Evolutionary conservation across 2,329 filamentous ascomycete genomes (phyloP).

Genomic region (Talaromyces sp.): DNA sequence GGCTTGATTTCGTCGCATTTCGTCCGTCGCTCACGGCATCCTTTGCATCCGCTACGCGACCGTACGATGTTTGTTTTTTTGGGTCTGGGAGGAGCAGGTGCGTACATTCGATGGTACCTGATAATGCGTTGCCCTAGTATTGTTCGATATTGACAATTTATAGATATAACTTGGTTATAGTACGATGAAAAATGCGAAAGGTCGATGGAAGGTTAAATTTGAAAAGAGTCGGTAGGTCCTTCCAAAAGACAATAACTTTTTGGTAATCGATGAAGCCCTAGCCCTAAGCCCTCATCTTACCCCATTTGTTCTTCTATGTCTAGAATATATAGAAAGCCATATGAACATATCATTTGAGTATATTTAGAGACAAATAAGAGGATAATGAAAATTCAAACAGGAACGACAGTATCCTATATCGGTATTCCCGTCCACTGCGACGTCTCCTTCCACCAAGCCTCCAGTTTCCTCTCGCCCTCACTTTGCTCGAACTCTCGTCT

Average conservation of each 20-base stretch:
- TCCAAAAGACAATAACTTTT: neutral
- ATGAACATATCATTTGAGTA: neutral
- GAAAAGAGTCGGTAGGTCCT: neutral
- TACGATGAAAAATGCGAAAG: neutral
- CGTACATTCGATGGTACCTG: neutral
- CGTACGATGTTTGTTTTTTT: constrained; percentile 15
- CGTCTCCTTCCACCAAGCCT: constrained; percentile 35
- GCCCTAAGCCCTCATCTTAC: neutral
- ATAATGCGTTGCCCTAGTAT: neutral
- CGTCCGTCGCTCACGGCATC: neutral
- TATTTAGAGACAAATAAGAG: neutral
- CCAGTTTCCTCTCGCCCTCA: constrained; percentile 29
- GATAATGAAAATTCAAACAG: constrained; percentile 8
- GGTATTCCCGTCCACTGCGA: constrained; percentile 30
- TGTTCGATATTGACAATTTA: neutral
- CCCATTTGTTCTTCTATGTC: neutral
- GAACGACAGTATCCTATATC: constrained; percentile 23
- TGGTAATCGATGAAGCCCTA: neutral
- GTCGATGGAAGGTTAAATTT: neutral
- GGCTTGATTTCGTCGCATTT: constrained; percentile 11
- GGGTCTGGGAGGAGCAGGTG: neutral
- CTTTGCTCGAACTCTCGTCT: constrained; percentile 31
- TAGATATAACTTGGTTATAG: neutral
- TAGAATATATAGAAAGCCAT: neutral
- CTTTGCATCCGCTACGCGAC: constrained; percentile 12